Evolutionary conservation across 192 early-diverging fungal genomes (phyloP).

Genomic region (Linderina pennispora): DNA sequence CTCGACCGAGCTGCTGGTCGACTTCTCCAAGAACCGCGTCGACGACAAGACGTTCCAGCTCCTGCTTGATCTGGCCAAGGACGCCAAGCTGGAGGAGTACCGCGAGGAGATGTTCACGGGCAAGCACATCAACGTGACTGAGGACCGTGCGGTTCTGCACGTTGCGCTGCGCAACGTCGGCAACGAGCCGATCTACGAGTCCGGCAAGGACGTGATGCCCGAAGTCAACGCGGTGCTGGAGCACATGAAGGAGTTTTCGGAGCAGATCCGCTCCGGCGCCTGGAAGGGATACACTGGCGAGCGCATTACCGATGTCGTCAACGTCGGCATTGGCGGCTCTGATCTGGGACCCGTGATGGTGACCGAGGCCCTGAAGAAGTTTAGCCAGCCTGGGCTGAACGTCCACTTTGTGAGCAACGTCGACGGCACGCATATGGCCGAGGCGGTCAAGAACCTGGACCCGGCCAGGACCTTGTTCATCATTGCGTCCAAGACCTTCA

Average conservation of each 20-base stretch:
- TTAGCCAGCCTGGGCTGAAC: conserved; percentile 67
- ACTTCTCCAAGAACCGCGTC: conserved; percentile 96
- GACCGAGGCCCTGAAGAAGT: conserved; percentile 96
- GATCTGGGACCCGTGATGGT: conserved; percentile 98
- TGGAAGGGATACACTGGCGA: conserved; percentile 98
- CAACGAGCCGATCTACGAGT: conserved; percentile 77
- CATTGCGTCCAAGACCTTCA: conserved; percentile 96
- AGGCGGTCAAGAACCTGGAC: conserved; percentile 79
- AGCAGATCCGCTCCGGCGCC: conserved; percentile 76
- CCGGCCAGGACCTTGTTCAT: conserved; percentile 92
- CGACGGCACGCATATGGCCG: conserved; percentile 96
- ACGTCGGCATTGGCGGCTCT: conserved; percentile 98
- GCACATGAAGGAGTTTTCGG: conserved; percentile 86
- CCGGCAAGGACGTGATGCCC: conserved; percentile 90
- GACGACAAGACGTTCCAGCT: conserved; percentile 73
- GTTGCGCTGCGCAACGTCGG: conserved; percentile 88
- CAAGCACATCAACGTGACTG: conserved; percentile 94
- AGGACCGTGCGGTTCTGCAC: conserved; percentile 93
- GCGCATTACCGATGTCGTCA: conserved; percentile 89
- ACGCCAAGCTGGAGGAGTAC: conserved; percentile 80
- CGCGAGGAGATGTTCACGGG: conserved; percentile 94
- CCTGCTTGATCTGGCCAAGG: conserved; percentile 75
- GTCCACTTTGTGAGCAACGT: conserved; percentile 98
- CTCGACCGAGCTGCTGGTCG: conserved; percentile 67
- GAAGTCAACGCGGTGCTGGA: conserved; percentile 89